Conservation (phyloP, 2,329 filamentous ascomycete species). For the Gnomoniopsis smithogilvyi region DNA sequence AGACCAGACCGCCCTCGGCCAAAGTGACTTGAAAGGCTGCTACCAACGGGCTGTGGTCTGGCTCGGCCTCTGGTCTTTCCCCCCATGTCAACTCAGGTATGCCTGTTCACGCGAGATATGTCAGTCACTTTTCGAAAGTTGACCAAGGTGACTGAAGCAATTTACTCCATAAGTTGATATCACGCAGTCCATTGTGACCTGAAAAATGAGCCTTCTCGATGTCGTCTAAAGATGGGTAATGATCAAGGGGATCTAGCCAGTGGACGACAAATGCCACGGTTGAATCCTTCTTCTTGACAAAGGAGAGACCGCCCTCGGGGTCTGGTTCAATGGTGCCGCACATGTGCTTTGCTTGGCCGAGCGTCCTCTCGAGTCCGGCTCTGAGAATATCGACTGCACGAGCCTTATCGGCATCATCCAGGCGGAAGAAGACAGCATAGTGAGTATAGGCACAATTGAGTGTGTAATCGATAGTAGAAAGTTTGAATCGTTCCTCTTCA, state of each 20-base stretch:
- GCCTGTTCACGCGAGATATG: constrained; percentile 31
- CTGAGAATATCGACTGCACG: constrained; percentile 21
- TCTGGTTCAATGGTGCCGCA: constrained; percentile 38
- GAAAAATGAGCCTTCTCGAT: constrained; percentile 34
- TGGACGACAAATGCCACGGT: constrained; percentile 33
- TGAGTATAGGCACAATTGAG: constrained; percentile 32
- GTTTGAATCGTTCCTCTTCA: constrained; percentile 32
- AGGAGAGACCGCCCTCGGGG: constrained; percentile 29
- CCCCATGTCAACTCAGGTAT: constrained; percentile 34
- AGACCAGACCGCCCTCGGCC: not conserved
- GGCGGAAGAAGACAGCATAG: constrained; percentile 36
- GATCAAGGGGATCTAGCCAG: constrained; percentile 32
- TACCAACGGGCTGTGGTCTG: constrained; percentile 29
- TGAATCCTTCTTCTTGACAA: constrained; percentile 27
- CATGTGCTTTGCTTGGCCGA: constrained; percentile 28
- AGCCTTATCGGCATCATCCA: constrained; percentile 29
- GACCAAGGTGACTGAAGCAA: no score
- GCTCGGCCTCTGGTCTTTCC: constrained; percentile 28
- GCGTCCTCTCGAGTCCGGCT: constrained; percentile 24
- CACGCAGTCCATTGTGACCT: constrained; percentile 27
- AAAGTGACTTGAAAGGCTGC: constrained; percentile 28
- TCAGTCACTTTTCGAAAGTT: no score
- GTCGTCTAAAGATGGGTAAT: constrained; percentile 36
- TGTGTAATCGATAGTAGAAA: constrained; percentile 36
- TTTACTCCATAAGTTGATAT: no score